phyloP scores from a whole-genome alignment of 768 basidiomycete species.

The Auricularia sp. region DNA sequence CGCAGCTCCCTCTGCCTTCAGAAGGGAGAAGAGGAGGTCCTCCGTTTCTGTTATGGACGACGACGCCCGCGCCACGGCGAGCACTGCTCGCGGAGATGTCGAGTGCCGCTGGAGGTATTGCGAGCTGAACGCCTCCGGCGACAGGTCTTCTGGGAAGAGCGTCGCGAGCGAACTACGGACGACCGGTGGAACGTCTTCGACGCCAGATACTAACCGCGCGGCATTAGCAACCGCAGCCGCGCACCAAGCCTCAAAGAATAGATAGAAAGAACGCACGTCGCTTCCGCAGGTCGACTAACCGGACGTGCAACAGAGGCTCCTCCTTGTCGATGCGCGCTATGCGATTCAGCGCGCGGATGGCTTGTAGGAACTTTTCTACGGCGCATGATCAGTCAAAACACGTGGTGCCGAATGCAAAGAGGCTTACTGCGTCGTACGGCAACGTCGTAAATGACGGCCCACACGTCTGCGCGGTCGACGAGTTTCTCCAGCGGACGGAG shows the following conservation, averaged over 20 bases:
- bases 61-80: conserved; percentile 56
- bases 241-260: neutral
- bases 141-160: conserved; percentile 47
- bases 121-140: conserved; percentile 60
- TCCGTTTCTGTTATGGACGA: conserved; percentile 53
- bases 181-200: neutral
- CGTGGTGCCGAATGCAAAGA: neutral
- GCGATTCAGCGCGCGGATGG: conserved; percentile 51
- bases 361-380: conserved; percentile 73
- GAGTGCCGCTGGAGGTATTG: conserved; percentile 64
- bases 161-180: conserved; percentile 37
- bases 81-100: conserved; percentile 37
- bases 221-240: neutral
- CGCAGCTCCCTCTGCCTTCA: conserved; percentile 30
- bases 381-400: neutral
- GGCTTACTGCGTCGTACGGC: conserved; percentile 67
- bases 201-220: neutral
- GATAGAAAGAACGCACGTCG: conserved; percentile 32
- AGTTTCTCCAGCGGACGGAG: conserved; percentile 52
- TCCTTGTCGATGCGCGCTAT: conserved; percentile 45
- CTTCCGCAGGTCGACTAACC: conserved; percentile 54
- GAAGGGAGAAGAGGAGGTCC: conserved; percentile 38
- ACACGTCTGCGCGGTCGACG: conserved; percentile 53
- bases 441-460: conserved; percentile 72
- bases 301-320: conserved; percentile 60